These are phyloP conservation scores for Hamamelis virginiana DNA, from an alignment of 164 flowering plant species.

Conservation along the genomic window DNA sequence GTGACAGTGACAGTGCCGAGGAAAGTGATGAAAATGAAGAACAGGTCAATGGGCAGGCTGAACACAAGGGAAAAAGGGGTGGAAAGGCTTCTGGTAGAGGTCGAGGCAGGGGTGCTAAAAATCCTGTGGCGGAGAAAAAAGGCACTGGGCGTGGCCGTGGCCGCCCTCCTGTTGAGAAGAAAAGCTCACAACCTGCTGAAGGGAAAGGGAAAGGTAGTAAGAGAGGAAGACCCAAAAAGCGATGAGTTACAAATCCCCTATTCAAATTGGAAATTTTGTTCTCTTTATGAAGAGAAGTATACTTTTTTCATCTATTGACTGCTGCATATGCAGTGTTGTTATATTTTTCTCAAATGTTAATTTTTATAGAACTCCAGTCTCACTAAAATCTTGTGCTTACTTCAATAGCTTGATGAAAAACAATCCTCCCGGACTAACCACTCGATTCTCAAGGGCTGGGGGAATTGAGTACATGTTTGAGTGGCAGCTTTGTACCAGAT, in stretches of 20 bases:
- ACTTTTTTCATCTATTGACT: not conserved
- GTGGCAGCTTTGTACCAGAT: not conserved
- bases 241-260: conserved; percentile 8
- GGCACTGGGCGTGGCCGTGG: conserved; percentile 60
- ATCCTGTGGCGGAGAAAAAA: conserved; percentile 23
- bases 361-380: not conserved
- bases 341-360: not conserved
- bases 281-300: conserved; percentile 16
- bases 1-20: conserved; percentile 34
- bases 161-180: conserved; percentile 43
- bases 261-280: conserved; percentile 24
- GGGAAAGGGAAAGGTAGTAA: conserved; percentile 36
- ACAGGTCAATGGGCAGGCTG: conserved; percentile 40
- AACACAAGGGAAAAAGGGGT: conserved; percentile 32
- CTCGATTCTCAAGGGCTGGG: not conserved
- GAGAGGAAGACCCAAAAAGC: conserved; percentile 68
- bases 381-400: not conserved
- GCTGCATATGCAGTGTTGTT: not conserved
- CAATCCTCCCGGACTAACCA: too few relatives aligned
- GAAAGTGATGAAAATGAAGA: conserved; percentile 32
- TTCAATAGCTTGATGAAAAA: too few relatives aligned
- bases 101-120: conserved; percentile 46
- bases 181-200: conserved; percentile 19
- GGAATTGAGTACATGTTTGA: not conserved
- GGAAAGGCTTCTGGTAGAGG: conserved; percentile 48